Evolutionary conservation across 1,284 basidiomycete species (phyloP), one percentile per base, ranked within the genome.

Genomic region (Cutaneotrichosporon spelunceum): DNA sequence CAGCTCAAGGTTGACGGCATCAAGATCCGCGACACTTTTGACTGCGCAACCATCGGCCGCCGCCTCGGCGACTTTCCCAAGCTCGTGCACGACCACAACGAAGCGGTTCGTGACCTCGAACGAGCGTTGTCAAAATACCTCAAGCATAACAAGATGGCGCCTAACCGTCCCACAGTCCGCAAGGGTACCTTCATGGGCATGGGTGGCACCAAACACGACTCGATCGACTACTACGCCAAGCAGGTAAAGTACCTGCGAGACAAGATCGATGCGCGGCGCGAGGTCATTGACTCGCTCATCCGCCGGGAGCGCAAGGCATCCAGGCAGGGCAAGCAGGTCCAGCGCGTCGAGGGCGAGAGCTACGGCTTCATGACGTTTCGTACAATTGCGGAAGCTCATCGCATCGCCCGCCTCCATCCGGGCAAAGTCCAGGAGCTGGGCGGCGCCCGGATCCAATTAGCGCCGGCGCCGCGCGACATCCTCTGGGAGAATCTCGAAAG

Each of bases 361-460:
- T 95, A 93, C 76, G 93, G 91, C 16, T 95, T 95, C 75, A 91
- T 93, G 3, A 93, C 91, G 24, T 90, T 96, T 86, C 92, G 90
- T 56, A 88, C 92, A 0, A 89, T 96, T 11, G 88, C 91, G 0
- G 94, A 93, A 70, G 92, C 93, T 0, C 79, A 80, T 65, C 72
- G 78, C 7, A 80, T 81, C 56, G 78, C 78, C 27, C 66, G 74
- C 9, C 57, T 70, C 11, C 78, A 80, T 60, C 66, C 66, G 6
- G 79, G 79, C 16, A 64, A 60, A 21, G 63, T 70, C 24, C 76
- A 76, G 57, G 78, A 79, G 63, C 67, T 80, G 4, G 70, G 69
- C 14, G 78, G 79, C 2, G 78, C 79, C 1, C 59, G 63, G 23
- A 54, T 80, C 10, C 70, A 73, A 29, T 71, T 76, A 21, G 72